Evolutionary conservation across 1,284 basidiomycete genomes (phyloP), one percentile per base, ranked within the genome.

Genomic region (Mixia osmundae): DNA sequence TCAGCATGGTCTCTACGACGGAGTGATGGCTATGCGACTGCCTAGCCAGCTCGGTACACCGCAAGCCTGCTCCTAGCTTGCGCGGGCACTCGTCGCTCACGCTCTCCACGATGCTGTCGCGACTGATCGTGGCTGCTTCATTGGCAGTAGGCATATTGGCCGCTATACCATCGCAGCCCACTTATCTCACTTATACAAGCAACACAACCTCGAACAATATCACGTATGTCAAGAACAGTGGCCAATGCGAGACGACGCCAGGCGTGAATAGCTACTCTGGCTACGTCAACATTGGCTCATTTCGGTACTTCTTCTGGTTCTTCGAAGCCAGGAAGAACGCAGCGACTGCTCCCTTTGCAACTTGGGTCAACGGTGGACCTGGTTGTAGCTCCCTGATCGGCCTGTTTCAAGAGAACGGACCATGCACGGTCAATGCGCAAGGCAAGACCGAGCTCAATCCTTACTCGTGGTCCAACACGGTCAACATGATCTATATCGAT

Each of bases 401-500:
- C 11, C 57, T 74, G 12, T 63, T 74, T 47, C 69, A 72, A 60
- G 71, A 72, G 46, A 61, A 70, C 36, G 69, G 71, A 2, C 71
- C 72, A 3, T 74, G 71, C 50, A 60, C 64, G 12, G 67, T 71
- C 39, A 66, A 59, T 24, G 68, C 68, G 39, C 66, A 71, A 41
- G 66, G 62, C 39, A 59, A 53, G 1, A 54, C 60, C 21, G 64
- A 69, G 9, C 50, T 62, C 39, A 73, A 75, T 47, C 66, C 66
- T 0, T 65, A 58, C 46, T 67, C 68, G 0, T 75, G 71, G 71
- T 73, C 69, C 54, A 66, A 65, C 42, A 58, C 66, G 30, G 63
- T 66, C 5, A 70, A 74, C 49, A 64, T 69, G 71, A 68, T 77
- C 31, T 76, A 74, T 48, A 68, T 76, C 35, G 73, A 76, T 51